phyloP scores from a whole-genome alignment of 345 rosid genomes.

The Orychophragmus violaceus region DNA sequence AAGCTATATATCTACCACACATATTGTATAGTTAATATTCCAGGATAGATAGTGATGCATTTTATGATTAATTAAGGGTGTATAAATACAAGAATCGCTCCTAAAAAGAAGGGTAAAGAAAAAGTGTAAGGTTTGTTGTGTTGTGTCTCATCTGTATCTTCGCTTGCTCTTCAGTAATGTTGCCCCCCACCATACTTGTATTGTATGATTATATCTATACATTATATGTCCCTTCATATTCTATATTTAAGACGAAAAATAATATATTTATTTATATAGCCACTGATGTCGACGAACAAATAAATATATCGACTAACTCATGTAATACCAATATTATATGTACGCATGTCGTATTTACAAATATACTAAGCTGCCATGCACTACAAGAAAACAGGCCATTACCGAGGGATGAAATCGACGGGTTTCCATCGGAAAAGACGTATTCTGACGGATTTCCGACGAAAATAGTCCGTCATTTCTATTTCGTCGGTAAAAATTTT shows the following conservation, averaged over 20 bases:
- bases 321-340: neutral
- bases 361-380: neutral
- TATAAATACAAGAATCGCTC: constrained; percentile 27
- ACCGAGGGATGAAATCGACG: too few species aligned
- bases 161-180: constrained; percentile 30
- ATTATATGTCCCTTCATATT: constrained; percentile 21
- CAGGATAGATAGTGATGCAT: constrained; percentile 5
- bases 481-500: too few species aligned
- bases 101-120: constrained; percentile 55
- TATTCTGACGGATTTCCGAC: too few species aligned
- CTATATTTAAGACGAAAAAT: constrained; percentile 8
- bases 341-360: constrained; percentile 3
- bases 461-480: too few species aligned
- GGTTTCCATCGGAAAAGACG: too few species aligned
- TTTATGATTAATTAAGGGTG: neutral
- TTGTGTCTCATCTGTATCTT: constrained; percentile 38
- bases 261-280: neutral
- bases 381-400: too few species aligned
- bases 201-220: too few species aligned
- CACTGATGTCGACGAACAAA: constrained; percentile 8
- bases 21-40: neutral
- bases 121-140: constrained; percentile 66
- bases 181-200: constrained; percentile 57
- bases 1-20: constrained; percentile 10
- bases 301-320: neutral